Base-by-base conservation (phyloP, 2,329 filamentous ascomycete species). In the Graphiopsis chlorocephala region DNA sequence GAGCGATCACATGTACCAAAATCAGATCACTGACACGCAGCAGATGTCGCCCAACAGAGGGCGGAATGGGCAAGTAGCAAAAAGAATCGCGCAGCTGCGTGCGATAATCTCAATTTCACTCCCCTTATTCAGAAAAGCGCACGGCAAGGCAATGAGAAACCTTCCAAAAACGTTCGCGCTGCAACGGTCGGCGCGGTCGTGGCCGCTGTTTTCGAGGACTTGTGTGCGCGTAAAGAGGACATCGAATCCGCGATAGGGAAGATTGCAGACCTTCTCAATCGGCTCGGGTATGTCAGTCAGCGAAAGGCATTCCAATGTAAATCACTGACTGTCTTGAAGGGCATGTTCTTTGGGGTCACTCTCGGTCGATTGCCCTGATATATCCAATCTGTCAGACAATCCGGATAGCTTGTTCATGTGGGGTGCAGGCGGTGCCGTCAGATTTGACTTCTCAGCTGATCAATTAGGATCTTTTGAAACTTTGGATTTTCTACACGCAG, bases 181-280 rank as follows among this genome's bases (percentile, higher is more conserved):
- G 23, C 50, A 17, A 53, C 50, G 17, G 26, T 53, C 50, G 15
- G 50, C 17, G 50, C 50, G 15, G n/a, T 53, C 15, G 50, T 53
- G 50, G 50, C 50, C 50, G 50, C 50, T 28, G 50, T 53, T n/a
- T 53, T 53, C n/a, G 50, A 53, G 26, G 50, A 53, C 26, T 26
- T 53, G 15, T 53, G 50, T 28, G 50, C 23, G 14, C 50, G 26
- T 11, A 53, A 53, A 17, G 50, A 53, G 50, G 15, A 17, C 17
- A 53, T 53, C 23, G 50, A 25, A 17, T 53, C 50, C 23, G 50
- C 50, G 50, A 3, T 53, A 26, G 26, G 28, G 25, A 53, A n/a
- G 28, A 17, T 53, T 26, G 26, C 50, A 53, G 50, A 53, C 26
- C 50, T 53, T 53, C 23, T 53, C 50, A 28, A 31, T 53, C 50